Conservation (phyloP, 495 filamentous ascomycete genomes). For the Aspergillus incahuasiensis region DNA sequence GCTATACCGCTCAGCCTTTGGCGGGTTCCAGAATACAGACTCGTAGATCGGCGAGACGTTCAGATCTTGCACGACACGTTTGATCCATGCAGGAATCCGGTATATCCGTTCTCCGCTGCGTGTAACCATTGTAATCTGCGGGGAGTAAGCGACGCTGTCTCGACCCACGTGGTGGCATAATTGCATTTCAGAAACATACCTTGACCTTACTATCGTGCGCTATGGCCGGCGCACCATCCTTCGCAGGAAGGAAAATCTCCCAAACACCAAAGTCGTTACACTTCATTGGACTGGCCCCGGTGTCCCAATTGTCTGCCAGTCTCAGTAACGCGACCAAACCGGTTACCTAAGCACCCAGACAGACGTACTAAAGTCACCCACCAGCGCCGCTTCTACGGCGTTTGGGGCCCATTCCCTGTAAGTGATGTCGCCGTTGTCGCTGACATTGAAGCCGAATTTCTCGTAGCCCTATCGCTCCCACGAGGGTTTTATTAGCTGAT, state of each 20-base stretch:
- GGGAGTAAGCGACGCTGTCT: slow-evolving; percentile 17
- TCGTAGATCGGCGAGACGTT: slow-evolving; percentile 86
- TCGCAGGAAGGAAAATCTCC: slow-evolving; percentile 72
- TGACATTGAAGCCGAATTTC: slow-evolving; percentile 74
- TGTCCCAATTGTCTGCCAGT: slow-evolving; percentile 78
- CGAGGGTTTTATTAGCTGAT: background rate
- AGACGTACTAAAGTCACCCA: slow-evolving; percentile 88
- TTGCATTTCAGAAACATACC: slow-evolving; percentile 40
- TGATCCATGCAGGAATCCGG: slow-evolving; percentile 93
- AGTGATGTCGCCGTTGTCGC: slow-evolving; percentile 73
- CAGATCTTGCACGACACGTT: slow-evolving; percentile 90
- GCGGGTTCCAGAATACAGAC: slow-evolving; percentile 95
- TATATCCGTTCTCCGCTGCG: slow-evolving; percentile 77
- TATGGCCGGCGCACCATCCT: slow-evolving; percentile 70
- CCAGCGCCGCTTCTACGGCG: slow-evolving; percentile 74
- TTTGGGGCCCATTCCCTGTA: slow-evolving; percentile 98
- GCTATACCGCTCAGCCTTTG: slow-evolving; percentile 62
- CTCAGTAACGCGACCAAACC: slow-evolving; percentile 26
- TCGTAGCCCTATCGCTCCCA: slow-evolving; percentile 63
- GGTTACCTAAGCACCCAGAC: background rate
- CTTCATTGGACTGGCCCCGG: slow-evolving; percentile 76
- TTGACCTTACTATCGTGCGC: slow-evolving; percentile 94
- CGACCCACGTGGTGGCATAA: background rate
- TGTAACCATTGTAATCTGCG: slow-evolving; percentile 77
- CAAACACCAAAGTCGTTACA: slow-evolving; percentile 84